Evolutionary conservation across 148 eudicot genomes (phyloP).

Genomic region (Suaeda aralocaspica): DNA sequence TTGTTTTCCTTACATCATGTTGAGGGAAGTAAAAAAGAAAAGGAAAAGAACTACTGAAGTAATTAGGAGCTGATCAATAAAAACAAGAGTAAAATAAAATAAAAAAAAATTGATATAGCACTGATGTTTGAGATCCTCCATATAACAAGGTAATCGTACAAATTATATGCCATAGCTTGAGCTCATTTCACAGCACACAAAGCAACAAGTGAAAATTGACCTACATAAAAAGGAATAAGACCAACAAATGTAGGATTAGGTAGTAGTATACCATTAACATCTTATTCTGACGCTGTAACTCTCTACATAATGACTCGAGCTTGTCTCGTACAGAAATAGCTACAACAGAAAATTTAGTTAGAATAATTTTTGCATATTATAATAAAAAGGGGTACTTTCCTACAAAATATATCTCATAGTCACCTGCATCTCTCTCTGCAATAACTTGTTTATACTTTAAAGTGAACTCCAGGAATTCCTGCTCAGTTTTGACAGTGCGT

Average conservation of each 20-base stretch:
- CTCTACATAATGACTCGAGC: conserved; percentile 95
- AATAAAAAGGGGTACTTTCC: background rate
- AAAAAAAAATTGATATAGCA: background rate
- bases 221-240: background rate
- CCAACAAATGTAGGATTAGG: conserved; percentile 10
- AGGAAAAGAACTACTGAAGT: background rate
- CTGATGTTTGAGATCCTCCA: too few species aligned
- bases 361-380: background rate
- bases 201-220: background rate
- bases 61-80: background rate
- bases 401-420: conserved; percentile 2
- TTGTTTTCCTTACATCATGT: background rate
- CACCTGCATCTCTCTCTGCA: conserved; percentile 92
- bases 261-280: conserved; percentile 61
- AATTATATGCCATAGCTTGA: background rate
- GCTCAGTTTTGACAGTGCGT: conserved; percentile 75
- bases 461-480: conserved; percentile 89
- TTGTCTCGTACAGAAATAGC: conserved; percentile 82
- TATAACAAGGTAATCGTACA: background rate
- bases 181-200: background rate
- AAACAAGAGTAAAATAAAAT: background rate
- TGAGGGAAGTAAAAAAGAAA: background rate
- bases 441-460: conserved; percentile 80
- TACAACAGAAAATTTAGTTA: conserved; percentile 38
- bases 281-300: conserved; percentile 89